These are phyloP conservation scores for Emydomyces testavorans DNA, from an alignment of 2,329 filamentous ascomycete species.

Conservation along the genomic window DNA sequence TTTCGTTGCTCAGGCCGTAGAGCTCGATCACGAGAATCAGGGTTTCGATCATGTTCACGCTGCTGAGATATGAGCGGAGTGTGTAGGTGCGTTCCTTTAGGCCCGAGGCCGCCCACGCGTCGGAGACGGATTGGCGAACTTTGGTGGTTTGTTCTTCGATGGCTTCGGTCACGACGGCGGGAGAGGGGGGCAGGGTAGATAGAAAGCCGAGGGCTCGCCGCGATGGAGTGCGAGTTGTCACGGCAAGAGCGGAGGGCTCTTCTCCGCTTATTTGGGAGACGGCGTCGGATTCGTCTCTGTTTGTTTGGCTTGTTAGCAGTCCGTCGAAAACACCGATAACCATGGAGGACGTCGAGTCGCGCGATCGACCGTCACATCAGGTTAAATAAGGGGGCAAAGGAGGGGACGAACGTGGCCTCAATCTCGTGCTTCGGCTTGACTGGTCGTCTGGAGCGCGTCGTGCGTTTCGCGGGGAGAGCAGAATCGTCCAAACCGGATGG, in stretches of 20 bases:
- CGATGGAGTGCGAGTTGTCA: constrained; percentile 21
- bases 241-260: constrained; percentile 35
- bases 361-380: constrained; percentile 11
- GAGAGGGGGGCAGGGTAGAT: constrained; percentile 65
- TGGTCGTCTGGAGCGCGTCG: constrained; percentile 26
- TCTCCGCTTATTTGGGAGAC: constrained; percentile 24
- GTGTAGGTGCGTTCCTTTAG: constrained; percentile 43
- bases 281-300: constrained; percentile 20
- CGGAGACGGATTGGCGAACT: constrained; percentile 27
- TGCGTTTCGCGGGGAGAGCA: constrained; percentile 19
- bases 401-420: constrained; percentile 16
- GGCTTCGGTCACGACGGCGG: constrained; percentile 61
- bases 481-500: constrained; percentile 27
- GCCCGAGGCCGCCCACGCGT: constrained; percentile 28
- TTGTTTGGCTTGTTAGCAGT: not conserved
- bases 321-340: no score
- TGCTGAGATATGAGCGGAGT: constrained; percentile 57
- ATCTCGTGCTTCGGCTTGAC: constrained; percentile 35
- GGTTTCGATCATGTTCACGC: constrained; percentile 54
- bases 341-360: no score
- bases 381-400: not conserved
- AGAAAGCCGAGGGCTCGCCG: constrained; percentile 35
- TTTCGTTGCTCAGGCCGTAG: constrained; percentile 54
- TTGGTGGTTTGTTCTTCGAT: constrained; percentile 53
- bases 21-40: constrained; percentile 59